Evolutionary conservation across 139 green algal species (phyloP), one percentile per base, ranked within the genome.

Genomic region (Spirogloea muscicola): DNA sequence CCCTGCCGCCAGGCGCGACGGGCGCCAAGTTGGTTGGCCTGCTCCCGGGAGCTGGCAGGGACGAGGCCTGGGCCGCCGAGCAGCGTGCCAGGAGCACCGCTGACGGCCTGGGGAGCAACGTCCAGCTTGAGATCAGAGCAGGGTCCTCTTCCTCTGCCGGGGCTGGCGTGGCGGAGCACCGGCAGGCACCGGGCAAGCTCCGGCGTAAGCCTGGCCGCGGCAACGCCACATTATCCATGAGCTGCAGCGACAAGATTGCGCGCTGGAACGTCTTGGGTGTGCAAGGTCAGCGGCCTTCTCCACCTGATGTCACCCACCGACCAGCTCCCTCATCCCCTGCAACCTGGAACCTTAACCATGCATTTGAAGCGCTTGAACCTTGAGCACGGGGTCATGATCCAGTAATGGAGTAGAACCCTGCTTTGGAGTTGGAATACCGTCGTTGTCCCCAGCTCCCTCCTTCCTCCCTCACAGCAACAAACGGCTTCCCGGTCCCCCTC

Each of bases 241-340:
- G 86, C 72, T 98, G 93, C 88, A 94, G 87, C 75, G 93, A 98
- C 84, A 98, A 98, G 89, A 80, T 97, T 29, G 87, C 90, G 0
- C 84, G 88, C 25, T 97, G 93, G 92, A 59, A 52, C 10, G 71
- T 88, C 49, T 71, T 97, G 2, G 92, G 93, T 13, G 29, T 94
- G 63, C 92, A 91, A 73, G 74, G 83, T 38, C 38, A 10, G 36
- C 85, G 94, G 58, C 39, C 16, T 9, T 55, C 61, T 10, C 42
- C 36, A 9, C 39, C 36, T 38, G 10, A 64, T 16, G 10, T 13
- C 13, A 25, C 43, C 13, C 43, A 13, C 43, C 43, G 10, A 25
- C 43, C 43, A 10, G 13, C 43, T 25, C 43, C 13, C 43, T 51
- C 43, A 51, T 13, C 43, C 13, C 13, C 43, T 51, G 10, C 10